Conservation (phyloP, 305 asterid genomes). For the Plantago lanceolata region DNA sequence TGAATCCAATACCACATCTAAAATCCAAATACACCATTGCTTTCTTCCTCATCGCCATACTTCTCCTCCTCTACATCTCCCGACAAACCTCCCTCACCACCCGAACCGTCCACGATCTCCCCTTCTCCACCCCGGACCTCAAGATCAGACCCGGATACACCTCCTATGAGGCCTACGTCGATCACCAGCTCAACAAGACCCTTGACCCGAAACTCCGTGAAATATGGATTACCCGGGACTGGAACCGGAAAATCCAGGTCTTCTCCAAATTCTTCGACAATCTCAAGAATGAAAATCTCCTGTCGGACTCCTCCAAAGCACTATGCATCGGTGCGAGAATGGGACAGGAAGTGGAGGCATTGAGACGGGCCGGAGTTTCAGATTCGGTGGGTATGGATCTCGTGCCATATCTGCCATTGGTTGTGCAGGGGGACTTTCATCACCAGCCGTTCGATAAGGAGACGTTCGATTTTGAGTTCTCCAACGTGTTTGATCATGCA, state of each 20-base stretch:
- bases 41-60: background rate
- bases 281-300: conserved; percentile 31
- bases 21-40: background rate
- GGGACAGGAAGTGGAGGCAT: conserved; percentile 85
- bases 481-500: conserved; percentile 79
- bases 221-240: conserved; percentile 68
- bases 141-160: conserved; percentile 64
- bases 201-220: conserved; percentile 56
- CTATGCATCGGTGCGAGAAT: conserved; percentile 66
- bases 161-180: conserved; percentile 54
- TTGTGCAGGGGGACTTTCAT: conserved; percentile 66
- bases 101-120: background rate
- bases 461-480: conserved; percentile 64
- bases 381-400: conserved; percentile 66
- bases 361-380: conserved; percentile 54
- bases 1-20: background rate
- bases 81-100: background rate
- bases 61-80: conserved; percentile 1
- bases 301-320: conserved; percentile 42
- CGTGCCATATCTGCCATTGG: conserved; percentile 69
- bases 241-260: conserved; percentile 61
- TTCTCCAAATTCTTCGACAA: conserved; percentile 45
- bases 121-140: conserved; percentile 28
- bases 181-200: conserved; percentile 67
- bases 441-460: conserved; percentile 59